phyloP scores from a whole-genome alignment of 495 filamentous ascomycete species.

The Paragyromitra xinjiangensis region DNA sequence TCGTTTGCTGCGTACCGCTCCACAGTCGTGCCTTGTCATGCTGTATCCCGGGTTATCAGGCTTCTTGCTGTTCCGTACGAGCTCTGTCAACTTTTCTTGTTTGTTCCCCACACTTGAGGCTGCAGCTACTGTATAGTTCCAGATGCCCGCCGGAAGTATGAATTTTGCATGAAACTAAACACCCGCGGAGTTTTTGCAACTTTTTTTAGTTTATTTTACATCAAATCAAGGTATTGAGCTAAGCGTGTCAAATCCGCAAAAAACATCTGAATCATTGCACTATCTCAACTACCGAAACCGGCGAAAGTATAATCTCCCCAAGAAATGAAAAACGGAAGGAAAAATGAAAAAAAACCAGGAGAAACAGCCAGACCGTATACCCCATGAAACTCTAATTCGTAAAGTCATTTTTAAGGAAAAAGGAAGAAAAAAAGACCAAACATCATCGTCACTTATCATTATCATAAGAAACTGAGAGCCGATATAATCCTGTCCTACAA shows the following conservation, averaged over 20 bases:
- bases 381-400: constrained; percentile 10
- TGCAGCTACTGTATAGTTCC: neutral
- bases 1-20: too few relatives aligned
- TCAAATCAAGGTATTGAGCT: neutral
- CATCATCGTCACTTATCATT: neutral
- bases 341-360: neutral
- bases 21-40: too few relatives aligned
- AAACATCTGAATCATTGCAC: neutral
- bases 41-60: too few relatives aligned
- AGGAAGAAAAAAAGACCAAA: neutral
- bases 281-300: neutral
- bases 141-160: neutral
- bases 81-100: neutral
- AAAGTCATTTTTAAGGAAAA: neutral
- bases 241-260: neutral
- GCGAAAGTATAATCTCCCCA: neutral
- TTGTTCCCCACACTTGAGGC: too few relatives aligned
- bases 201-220: constrained; percentile 6
- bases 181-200: neutral
- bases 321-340: too few relatives aligned
- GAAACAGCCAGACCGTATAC: neutral
- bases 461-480: neutral
- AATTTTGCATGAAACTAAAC: neutral
- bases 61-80: too few relatives aligned
- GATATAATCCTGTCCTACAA: neutral